Base-by-base conservation (phyloP, 345 rosid genomes). In the Hevea brasiliensis region DNA sequence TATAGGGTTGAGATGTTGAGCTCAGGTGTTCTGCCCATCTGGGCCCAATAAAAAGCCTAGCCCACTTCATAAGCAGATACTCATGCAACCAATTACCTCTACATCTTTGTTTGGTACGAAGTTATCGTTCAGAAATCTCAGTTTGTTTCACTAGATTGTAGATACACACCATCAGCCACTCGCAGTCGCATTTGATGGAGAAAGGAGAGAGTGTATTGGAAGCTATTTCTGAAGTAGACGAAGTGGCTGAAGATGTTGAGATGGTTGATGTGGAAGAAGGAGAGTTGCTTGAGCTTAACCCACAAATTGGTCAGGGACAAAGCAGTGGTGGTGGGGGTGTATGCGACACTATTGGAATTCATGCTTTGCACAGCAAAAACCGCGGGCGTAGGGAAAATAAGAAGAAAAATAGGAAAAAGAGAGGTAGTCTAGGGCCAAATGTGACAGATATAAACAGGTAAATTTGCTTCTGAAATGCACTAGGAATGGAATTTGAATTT, bases 211-310 rank as follows among this genome's bases (percentile, higher is more conserved):
- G 79, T 69, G 57, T 89, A 55, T 64, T 86, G 67, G 91, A 79
- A 67, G 87, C 84, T 69, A 80, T 84, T 32, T 81, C 69, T 59
- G 93, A 81, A 67, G 96, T 78, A 12, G 83, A 63, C 21, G 79
- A 81, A 40, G 85, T 69, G 50, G 80, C 60, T 26, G 90, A 82
- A 68, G 96, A 90, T 84, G 79, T 82, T 65, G 93, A 90, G 61
- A 94, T 94, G 98, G 80, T 82, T 68, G 97, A 94, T 74, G 89
- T 82, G 1, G 97, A 92, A 79, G 98, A 94, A 79, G 97, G 97
- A 42, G 97, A 92, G 84, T 50, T 88, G 21, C 73, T 80, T 60
- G 94, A 87, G n/a, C 40, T 63, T n/a, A 79, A 67, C 24, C 32
- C 77, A 0, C 61, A 2, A 1, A 60, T 77, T 77, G 84, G 73